A percentile compares a stretch with the other conserved stretches of the same genome.
Conservation (phyloP, 1,139 yeast genomes). For the Pichia sp. region DNA sequence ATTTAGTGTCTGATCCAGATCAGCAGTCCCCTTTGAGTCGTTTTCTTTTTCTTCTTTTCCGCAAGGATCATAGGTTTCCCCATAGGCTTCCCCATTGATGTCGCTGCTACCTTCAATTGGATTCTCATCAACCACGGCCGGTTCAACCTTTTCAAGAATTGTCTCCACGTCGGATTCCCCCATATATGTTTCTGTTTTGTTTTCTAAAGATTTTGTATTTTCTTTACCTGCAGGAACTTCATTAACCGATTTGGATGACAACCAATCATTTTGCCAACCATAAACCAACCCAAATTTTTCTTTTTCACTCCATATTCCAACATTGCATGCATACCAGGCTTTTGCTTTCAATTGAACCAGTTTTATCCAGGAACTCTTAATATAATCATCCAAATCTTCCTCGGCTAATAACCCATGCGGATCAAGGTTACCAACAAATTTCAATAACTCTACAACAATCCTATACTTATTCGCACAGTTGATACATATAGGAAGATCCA, state of each 20-base stretch:
- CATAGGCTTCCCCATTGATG: too few species aligned
- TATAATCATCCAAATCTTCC: constrained; percentile 12
- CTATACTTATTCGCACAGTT: constrained; percentile 75
- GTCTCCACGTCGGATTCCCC: too few species aligned
- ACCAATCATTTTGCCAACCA: constrained; percentile 25
- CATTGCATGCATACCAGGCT: constrained; percentile 69
- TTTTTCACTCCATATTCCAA: constrained; percentile 51
- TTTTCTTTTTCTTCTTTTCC: too few species aligned
- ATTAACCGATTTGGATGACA: not conserved
- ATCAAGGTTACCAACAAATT: constrained; percentile 43
- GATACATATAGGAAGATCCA: constrained; percentile 69
- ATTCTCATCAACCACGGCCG: too few species aligned
- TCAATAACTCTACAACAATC: constrained; percentile 81
- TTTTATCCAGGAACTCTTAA: constrained; percentile 49
- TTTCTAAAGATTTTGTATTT: not conserved
- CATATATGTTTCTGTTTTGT: not conserved
- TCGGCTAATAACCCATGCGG: constrained; percentile 5
- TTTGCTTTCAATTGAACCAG: constrained; percentile 46
- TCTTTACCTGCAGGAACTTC: not conserved
- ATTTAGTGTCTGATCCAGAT: too few species aligned
- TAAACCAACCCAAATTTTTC: constrained; percentile 22
- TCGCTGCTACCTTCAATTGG: too few species aligned
- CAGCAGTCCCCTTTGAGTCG: too few species aligned
- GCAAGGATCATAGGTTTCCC: too few species aligned
- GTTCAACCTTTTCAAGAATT: too few species aligned